These are phyloP conservation scores for Sugiyamaella chiloensis DNA, from an alignment of 805 yeast species.

Conservation along the genomic window DNA sequence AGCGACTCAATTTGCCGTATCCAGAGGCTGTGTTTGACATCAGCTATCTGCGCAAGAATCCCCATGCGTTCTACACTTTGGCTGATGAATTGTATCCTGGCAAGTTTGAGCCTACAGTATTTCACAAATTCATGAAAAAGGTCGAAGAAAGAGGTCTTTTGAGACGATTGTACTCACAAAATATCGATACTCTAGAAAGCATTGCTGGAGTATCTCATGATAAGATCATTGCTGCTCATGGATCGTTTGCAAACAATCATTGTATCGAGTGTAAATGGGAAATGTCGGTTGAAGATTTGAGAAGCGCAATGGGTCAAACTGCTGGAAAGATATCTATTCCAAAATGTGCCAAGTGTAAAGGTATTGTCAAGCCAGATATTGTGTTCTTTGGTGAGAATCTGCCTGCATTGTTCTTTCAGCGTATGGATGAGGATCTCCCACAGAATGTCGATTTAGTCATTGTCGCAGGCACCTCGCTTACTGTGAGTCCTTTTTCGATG, in stretches of 20 bases:
- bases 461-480: conserved; percentile 88
- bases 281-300: conserved; percentile 46
- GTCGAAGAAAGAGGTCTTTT: conserved; percentile 62
- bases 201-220: conserved; percentile 70
- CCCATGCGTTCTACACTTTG: conserved; percentile 78
- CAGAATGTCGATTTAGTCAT: conserved; percentile 63
- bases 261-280: conserved; percentile 71
- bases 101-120: conserved; percentile 74
- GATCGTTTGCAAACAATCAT: conserved; percentile 81
- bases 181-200: conserved; percentile 88
- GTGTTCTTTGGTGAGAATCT: conserved; percentile 91
- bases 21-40: conserved; percentile 97
- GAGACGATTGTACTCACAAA: conserved; percentile 81
- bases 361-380: conserved; percentile 87
- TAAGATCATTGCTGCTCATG: conserved; percentile 85
- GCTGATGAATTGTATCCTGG: conserved; percentile 90
- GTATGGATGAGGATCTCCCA: conserved; percentile 58
- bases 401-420: conserved; percentile 64
- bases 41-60: conserved; percentile 69
- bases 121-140: conserved; percentile 68
- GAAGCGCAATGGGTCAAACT: conserved; percentile 21
- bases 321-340: conserved; percentile 8
- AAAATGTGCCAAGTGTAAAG: conserved; percentile 47
- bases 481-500: conserved; percentile 87
- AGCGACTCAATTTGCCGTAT: conserved; percentile 69